Base-by-base conservation (phyloP, 768 basidiomycete species). In the Suillus spraguei region DNA sequence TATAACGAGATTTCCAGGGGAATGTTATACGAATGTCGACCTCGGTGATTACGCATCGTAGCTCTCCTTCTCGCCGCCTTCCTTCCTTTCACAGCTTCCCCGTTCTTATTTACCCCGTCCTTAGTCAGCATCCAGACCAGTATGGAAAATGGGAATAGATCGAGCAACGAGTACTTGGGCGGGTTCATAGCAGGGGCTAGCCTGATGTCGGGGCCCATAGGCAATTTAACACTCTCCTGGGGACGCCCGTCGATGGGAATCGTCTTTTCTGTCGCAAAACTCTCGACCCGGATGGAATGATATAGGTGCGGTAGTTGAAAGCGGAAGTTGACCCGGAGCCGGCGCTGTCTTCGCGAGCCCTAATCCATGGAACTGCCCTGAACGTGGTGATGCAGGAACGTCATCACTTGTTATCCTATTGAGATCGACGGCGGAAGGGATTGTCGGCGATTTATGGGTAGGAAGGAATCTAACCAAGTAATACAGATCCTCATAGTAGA, bases 401-500 rank as follows among this genome's bases (percentile, higher is more conserved):
- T 52, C 42, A 36, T 41, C 36, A 44, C 22, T 54, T 8, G 7
- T 46, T 32, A 35, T 47, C 32, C 41, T 33, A 8, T 44, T 47
- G 28, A 78, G 58, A 64, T 82, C 79, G 20, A 74, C 61, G 41
- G 64, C 64, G 36, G 80, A 80, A 41, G 77, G 84, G 60, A 84
- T 74, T 38, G 84, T 83, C 2, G 82, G 70, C 1, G 87, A 86
- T 1, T 82, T 81, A 66, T 88, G 89, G 13, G 84, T 78, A 4
- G 90, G 89, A n/a, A 92, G 81, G 71, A 86, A 89, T 70, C 89
- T 91, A 70, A 89, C 85, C 50, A 87, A 82, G 65, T 88, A 82
- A 74, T 88, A 90, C 17, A 90, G 75, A 71, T 90, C 87, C 58
- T 64, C 55, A 33, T 71, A 75, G 61, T 61, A 68, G 44, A 71